Conservation (phyloP, 2,329 filamentous ascomycete species). For the Penicillium freii region DNA sequence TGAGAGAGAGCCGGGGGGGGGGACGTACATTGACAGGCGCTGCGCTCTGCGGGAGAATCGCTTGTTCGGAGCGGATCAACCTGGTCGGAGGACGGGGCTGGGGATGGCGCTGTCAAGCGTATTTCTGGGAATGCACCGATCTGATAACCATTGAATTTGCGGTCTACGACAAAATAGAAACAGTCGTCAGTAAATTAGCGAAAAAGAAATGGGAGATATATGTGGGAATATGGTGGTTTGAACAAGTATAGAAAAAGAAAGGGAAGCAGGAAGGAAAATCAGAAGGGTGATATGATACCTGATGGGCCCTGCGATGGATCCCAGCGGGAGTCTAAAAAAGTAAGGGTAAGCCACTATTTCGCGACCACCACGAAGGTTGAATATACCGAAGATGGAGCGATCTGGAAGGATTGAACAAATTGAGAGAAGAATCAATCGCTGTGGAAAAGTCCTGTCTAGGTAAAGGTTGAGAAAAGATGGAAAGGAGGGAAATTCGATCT, state of each 20-base stretch:
- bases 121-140: constrained; percentile 36
- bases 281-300: constrained; percentile 18
- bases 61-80: constrained; percentile 42
- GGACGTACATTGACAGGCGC: constrained; percentile 21
- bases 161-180: constrained; percentile 1
- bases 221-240: not conserved
- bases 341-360: constrained; percentile 11
- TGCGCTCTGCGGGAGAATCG: constrained; percentile 34
- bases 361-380: not conserved
- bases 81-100: constrained; percentile 32
- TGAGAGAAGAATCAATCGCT: constrained; percentile 11
- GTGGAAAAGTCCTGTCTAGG: not conserved
- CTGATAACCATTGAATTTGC: constrained; percentile 15
- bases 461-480: constrained; percentile 7
- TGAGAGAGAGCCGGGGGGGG: constrained; percentile 21
- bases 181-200: not conserved
- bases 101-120: constrained; percentile 34
- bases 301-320: constrained; percentile 24
- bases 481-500: constrained; percentile 20
- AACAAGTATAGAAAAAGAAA: constrained; percentile 3
- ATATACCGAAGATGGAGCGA: constrained; percentile 5
- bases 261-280: constrained; percentile 1
- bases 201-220: not conserved
- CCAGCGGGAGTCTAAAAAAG: constrained; percentile 24
- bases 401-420: constrained; percentile 6